Base-by-base conservation (phyloP, 1,284 basidiomycete species). In the Chalciporus sp. region DNA sequence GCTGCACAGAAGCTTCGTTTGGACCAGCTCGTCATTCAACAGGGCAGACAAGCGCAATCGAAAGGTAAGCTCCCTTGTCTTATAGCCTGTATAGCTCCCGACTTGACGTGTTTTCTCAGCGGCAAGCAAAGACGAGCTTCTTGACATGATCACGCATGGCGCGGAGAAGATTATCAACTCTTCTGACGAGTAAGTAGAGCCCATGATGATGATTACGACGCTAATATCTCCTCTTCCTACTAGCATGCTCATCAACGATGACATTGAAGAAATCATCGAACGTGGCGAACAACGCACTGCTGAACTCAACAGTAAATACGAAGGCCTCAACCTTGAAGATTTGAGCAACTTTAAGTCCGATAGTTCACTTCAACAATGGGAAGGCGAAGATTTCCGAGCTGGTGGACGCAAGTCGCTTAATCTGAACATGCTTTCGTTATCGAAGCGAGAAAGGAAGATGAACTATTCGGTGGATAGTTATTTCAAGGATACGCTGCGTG, bases 81-180 rank as follows among this genome's bases (percentile, higher is more conserved):
- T 27, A 33, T 26, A 33, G 51, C 43, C 29, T 7, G 5, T 4
- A 17, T 23, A 7, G 3, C 5, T 43, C 14, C 41, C 43, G 39
- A 43, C 26, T 23, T 56, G 12, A 55, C 29, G 3, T 12, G 0
- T 39, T 26, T 29, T 23, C 31, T 59, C 74, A 82, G 91, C 90
- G 49, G 93, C 93, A 29, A 94, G 89, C 75, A 99, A 99, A 76
- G 97, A 98, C 42, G 97, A 99, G 56, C 78, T 99, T 14, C 78
- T 98, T 19, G 95, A 98, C 67, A 99, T 99, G 94, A 99, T 99
- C 60, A 90, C 96, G 20, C 95, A 97, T 68, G 97, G 97, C 19
- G 96, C 95, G 0, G 95, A 99, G 69, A 92, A 94, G 73, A 98
- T 99, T 58, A 96, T 98, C 72, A 95, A 90, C 67, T 79, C 85